Evolutionary conservation across 768 basidiomycete genomes (phyloP), one percentile per base, ranked within the genome.

Genomic region (Auricularia sp.): DNA sequence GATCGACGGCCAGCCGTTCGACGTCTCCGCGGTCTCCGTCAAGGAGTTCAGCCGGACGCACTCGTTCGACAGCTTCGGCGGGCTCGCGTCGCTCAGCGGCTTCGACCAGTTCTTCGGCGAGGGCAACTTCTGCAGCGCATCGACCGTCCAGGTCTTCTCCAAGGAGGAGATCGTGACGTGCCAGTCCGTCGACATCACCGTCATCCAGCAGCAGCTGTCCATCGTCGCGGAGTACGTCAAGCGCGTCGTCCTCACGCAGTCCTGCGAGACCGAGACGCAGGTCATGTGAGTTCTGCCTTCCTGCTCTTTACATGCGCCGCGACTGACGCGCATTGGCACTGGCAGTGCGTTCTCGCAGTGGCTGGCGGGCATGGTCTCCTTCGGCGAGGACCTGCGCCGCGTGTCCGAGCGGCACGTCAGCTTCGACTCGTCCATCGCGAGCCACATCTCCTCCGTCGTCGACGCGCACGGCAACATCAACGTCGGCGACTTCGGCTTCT

Each of bases 31-130:
- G 8, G 34, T 18, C 7, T 33, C 56, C 7, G 56, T 59, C 23
- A 59, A 29, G 23, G 29, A 59, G 29, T 29, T 59, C 29, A 51
- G 44, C 64, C 43, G 42, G 33, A n/a, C 29, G 14, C 18, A 61
- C 43, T 61, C 64, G 16, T 65, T 65, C 44, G 47, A 62, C 61
- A 39, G 34, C 64, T 65, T 47, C 42, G 61, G 61, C 23, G 61
- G 64, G 4, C 54, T 47, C 34, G 18, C 7, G 36, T 62, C 64
- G 60, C 61, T 65, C 60, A 62, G 23, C 36, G 21, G 61, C 29
- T 65, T 65, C 61, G 64, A 65, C 61, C n/a, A 65, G 39, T 65
- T 65, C 61, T 65, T 61, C 61, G 64, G 64, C 36, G 43, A 44
- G 11, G 35, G 34, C 12, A 47, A 65, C 64, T 65, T 62, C 36